Conservation (phyloP, 192 early-diverging fungal species). For the Coemansia sp. region DNA sequence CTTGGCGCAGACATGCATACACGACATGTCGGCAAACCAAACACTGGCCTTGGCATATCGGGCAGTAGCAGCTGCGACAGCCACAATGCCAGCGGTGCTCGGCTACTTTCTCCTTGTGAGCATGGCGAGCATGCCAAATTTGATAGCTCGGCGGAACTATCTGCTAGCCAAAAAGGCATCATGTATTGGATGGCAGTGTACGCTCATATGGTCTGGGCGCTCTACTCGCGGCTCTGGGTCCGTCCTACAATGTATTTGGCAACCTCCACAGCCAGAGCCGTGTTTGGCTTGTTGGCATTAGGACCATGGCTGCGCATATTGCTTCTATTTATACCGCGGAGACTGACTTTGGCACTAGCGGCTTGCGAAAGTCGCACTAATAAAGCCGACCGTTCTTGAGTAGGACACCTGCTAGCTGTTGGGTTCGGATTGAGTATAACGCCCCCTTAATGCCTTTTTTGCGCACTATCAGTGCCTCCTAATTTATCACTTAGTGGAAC, state of each 20-base stretch:
- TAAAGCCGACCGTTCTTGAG: background rate
- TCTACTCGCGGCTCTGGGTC: slow-evolving; percentile 29
- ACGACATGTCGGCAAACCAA: slow-evolving; percentile 3
- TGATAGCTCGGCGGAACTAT: slow-evolving; percentile 3
- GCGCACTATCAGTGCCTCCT: background rate
- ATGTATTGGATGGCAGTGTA: slow-evolving; percentile 42
- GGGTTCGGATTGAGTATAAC: background rate
- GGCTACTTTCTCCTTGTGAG: background rate
- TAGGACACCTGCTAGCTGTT: background rate
- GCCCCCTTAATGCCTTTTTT: background rate
- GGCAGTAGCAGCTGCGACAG: background rate
- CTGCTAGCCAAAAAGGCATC: background rate
- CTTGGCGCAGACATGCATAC: background rate
- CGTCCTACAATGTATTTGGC: slow-evolving; percentile 21
- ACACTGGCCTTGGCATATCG: background rate
- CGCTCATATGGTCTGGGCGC: slow-evolving; percentile 37
- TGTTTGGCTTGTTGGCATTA: slow-evolving; percentile 14
- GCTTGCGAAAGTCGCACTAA: background rate
- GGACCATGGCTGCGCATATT: slow-evolving; percentile 9
- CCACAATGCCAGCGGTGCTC: slow-evolving; percentile 1
- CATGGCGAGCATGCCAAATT: background rate
- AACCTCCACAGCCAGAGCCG: slow-evolving; percentile 2
- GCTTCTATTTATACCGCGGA: slow-evolving; percentile 5
- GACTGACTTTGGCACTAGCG: background rate
- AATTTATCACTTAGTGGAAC: slow-evolving; percentile 5